Evolutionary conservation across 305 asterid genomes (phyloP).

Genomic region (Fraxinus baroniana): DNA sequence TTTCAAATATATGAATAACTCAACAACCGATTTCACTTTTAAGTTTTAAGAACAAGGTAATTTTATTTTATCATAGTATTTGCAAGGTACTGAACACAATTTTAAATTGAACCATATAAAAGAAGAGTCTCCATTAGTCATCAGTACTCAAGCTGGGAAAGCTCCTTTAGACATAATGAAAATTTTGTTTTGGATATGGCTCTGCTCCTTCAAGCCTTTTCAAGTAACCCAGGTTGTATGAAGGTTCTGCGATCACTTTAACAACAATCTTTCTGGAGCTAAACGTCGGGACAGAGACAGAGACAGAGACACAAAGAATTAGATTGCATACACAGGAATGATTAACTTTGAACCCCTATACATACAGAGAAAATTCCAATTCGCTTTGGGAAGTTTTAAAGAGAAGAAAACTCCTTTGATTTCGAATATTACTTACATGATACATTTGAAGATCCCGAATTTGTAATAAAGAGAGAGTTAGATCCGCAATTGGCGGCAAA

Average conservation of each 20-base stretch:
- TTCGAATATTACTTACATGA: background rate
- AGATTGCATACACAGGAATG: background rate
- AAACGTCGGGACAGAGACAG: background rate
- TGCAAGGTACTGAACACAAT: background rate
- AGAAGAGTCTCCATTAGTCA: background rate
- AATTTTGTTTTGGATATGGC: background rate
- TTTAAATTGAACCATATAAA: slow-evolving; percentile 3
- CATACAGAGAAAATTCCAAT: background rate
- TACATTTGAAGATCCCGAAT: background rate
- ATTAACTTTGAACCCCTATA: background rate
- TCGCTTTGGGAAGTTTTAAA: background rate
- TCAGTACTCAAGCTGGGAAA: slow-evolving; percentile 5
- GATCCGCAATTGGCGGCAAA: background rate
- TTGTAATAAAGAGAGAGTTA: background rate
- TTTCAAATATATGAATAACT: background rate
- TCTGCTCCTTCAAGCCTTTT: background rate
- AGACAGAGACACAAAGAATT: background rate
- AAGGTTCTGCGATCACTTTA: background rate
- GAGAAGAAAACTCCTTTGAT: background rate
- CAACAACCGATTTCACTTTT: background rate
- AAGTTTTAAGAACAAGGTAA: background rate
- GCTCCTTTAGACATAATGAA: background rate
- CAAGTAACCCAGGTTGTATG: background rate
- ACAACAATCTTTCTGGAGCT: background rate
- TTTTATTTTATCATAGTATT: background rate